Conservation (phyloP, 2,329 filamentous ascomycete genomes). For the Gaeumannomyces sp. region DNA sequence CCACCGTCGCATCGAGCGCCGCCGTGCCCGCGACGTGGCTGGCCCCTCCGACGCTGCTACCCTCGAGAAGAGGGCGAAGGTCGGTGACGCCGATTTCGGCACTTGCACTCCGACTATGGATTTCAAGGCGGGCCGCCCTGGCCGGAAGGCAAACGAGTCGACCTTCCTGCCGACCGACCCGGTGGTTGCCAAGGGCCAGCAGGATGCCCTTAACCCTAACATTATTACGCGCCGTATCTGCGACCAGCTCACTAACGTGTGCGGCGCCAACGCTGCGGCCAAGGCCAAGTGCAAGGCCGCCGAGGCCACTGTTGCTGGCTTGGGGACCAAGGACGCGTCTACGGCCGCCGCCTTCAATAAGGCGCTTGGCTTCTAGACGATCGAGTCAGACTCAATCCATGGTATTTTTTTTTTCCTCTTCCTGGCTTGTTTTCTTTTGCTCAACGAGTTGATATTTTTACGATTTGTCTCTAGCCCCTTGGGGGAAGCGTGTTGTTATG, state of each 20-base stretch:
- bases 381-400: not conserved
- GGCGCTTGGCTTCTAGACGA: slow-evolving; percentile 27
- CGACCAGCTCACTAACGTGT: slow-evolving; percentile 55
- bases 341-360: slow-evolving; percentile 44
- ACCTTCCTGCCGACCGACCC: slow-evolving; percentile 54
- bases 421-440: not conserved
- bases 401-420: not conserved
- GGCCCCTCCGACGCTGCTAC: slow-evolving; percentile 1
- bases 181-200: slow-evolving; percentile 43
- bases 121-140: slow-evolving; percentile 47
- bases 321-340: slow-evolving; percentile 40
- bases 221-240: slow-evolving; percentile 59
- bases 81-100: slow-evolving; percentile 39
- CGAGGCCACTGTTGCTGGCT: slow-evolving; percentile 41
- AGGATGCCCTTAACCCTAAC: slow-evolving; percentile 54
- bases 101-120: slow-evolving; percentile 45
- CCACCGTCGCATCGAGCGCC: slow-evolving; percentile 16
- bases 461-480: not conserved
- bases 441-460: not conserved
- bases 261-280: slow-evolving; percentile 50
- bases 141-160: slow-evolving; percentile 43
- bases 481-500: not conserved
- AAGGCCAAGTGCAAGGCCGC: slow-evolving; percentile 40
- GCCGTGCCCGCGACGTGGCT: slow-evolving; percentile 12
- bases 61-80: not conserved